Evolutionary conservation across 345 rosid species (phyloP).

Genomic region (Gossypium mustelinum): DNA sequence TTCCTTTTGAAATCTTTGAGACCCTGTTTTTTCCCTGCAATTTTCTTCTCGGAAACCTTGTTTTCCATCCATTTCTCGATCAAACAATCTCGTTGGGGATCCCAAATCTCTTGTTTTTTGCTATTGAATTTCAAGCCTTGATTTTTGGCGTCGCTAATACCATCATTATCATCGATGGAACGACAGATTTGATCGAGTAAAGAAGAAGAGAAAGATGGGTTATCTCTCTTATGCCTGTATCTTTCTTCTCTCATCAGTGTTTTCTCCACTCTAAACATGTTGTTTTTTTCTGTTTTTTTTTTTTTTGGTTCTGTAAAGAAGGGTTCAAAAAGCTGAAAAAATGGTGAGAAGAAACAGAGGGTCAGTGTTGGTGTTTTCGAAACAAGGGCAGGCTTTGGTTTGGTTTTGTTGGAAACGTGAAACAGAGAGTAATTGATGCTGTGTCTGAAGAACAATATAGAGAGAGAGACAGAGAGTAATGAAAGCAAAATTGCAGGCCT

Average conservation of each 20-base stretch:
- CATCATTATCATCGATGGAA: conserved; percentile 52
- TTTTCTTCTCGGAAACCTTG: conserved; percentile 24
- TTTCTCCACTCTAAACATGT: conserved; percentile 44
- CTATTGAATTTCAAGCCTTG: conserved; percentile 38
- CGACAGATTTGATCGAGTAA: conserved; percentile 93
- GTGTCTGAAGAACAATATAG: not conserved
- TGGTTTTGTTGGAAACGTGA: not conserved
- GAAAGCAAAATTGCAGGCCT: conserved; percentile 35
- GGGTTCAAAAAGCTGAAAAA: conserved; percentile 24
- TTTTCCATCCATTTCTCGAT: conserved; percentile 39
- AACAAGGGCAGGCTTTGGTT: not conserved
- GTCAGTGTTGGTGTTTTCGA: not conserved
- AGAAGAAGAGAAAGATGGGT: conserved; percentile 86
- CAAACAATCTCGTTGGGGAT: conserved; percentile 32
- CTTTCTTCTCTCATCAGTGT: conserved; percentile 24
- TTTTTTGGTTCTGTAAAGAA: too few species aligned
- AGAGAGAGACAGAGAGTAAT: conserved; percentile 15
- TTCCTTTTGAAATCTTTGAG: conserved; percentile 26
- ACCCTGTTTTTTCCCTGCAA: conserved; percentile 16
- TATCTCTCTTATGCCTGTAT: conserved; percentile 23
- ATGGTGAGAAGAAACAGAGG: not conserved
- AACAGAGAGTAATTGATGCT: conserved; percentile 15
- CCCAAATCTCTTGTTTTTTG: conserved; percentile 25
- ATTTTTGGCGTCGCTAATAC: conserved; percentile 20
- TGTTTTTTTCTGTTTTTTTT: not conserved